These are phyloP conservation scores for Dichomitus squalens DNA, from an alignment of 1,284 basidiomycete genomes.

Conservation along the genomic window DNA sequence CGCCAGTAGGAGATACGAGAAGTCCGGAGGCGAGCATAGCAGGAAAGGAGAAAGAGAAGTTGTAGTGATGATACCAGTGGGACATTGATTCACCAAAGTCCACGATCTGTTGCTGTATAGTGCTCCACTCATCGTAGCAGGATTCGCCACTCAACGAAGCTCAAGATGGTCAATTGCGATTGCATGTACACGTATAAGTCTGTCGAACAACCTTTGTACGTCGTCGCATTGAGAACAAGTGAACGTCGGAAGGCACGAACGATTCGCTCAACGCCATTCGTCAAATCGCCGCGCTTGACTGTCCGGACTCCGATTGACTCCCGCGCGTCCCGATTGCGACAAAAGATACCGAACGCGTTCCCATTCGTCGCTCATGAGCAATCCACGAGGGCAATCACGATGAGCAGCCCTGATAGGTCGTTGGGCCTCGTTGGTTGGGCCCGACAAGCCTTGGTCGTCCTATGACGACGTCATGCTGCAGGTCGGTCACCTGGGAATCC, in stretches of 20 bases:
- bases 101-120: too few relatives aligned
- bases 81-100: too few relatives aligned
- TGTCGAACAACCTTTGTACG: neutral
- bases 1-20: neutral
- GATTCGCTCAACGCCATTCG: neutral
- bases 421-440: too few relatives aligned
- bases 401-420: too few relatives aligned
- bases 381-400: too few relatives aligned
- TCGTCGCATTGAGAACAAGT: neutral
- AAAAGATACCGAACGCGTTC: neutral
- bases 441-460: too few relatives aligned
- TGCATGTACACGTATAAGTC: neutral
- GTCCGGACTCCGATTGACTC: neutral
- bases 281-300: neutral
- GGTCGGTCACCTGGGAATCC: neutral
- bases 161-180: too few relatives aligned
- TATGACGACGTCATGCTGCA: neutral
- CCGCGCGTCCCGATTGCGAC: neutral
- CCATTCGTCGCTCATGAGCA: too few relatives aligned
- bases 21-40: neutral
- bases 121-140: too few relatives aligned
- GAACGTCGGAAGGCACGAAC: neutral
- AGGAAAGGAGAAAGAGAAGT: slow-evolving; percentile 11
- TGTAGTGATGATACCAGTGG: neutral
- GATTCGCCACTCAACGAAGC: too few relatives aligned